Evolutionary conservation across 495 filamentous ascomycete species (phyloP).

Genomic region (Penicillium samsonianum): DNA sequence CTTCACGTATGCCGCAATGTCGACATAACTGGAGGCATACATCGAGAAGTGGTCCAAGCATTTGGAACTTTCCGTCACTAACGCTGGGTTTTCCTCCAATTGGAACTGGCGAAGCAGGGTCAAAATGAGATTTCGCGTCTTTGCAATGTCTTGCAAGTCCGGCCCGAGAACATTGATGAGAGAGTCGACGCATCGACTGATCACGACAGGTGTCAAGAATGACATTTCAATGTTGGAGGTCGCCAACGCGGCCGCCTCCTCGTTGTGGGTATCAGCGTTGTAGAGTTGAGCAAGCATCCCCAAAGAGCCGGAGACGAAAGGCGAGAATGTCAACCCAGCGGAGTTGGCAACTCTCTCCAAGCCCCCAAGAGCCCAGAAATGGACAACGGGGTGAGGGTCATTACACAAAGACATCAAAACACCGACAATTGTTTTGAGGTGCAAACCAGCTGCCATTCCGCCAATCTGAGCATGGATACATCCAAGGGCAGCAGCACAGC

Average conservation of each 20-base stretch:
- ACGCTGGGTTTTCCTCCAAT: constrained; percentile 69
- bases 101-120: constrained; percentile 83
- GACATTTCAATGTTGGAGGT: constrained; percentile 89
- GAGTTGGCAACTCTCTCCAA: constrained; percentile 87
- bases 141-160: constrained; percentile 90
- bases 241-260: constrained; percentile 72
- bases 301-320: constrained; percentile 83
- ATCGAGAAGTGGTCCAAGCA: constrained; percentile 90
- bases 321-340: constrained; percentile 87
- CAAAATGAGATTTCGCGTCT: constrained; percentile 86
- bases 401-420: constrained; percentile 94
- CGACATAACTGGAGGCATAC: constrained; percentile 85
- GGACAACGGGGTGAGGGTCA: constrained; percentile 93
- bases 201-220: constrained; percentile 73
- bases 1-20: constrained; percentile 79
- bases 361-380: constrained; percentile 93
- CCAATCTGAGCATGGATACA: constrained; percentile 94
- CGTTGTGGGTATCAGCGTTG: constrained; percentile 85
- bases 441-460: constrained; percentile 97
- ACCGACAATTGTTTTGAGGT: constrained; percentile 92
- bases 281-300: constrained; percentile 94
- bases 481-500: constrained; percentile 90
- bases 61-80: constrained; percentile 73
- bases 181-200: constrained; percentile 89
- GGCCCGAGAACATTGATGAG: constrained; percentile 94